phyloP scores from a whole-genome alignment of 106 monocot genomes.

The Iris macrosiphon region DNA sequence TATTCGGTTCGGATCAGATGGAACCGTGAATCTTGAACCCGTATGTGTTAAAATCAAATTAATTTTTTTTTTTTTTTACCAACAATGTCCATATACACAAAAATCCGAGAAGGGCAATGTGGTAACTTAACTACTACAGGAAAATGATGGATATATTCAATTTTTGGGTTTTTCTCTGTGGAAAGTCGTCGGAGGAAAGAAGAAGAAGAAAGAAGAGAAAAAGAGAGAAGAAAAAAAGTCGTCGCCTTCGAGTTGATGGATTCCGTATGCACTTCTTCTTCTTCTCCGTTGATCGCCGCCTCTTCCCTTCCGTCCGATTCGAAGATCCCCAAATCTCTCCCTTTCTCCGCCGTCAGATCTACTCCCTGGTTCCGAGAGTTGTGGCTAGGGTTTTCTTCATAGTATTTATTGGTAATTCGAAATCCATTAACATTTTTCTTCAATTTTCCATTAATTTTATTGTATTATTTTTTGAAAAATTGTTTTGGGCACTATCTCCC shows the following conservation, averaged over 20 bases:
- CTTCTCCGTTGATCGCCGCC: neutral
- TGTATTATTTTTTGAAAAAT: neutral
- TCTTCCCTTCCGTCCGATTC: neutral
- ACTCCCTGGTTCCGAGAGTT: conserved; percentile 44
- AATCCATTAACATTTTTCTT: too few species aligned
- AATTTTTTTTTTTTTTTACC: too few species aligned
- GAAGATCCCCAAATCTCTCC: neutral
- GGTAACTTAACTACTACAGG: too few species aligned
- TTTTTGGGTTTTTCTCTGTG: too few species aligned
- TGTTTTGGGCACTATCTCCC: neutral
- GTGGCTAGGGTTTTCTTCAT: conserved; percentile 19
- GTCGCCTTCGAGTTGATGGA: conserved; percentile 27
- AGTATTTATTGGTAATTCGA: neutral
- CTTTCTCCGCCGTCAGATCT: conserved; percentile 12
- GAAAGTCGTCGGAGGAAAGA: too few species aligned
- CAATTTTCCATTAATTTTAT: neutral
- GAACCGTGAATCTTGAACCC: too few species aligned
- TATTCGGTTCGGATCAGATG: too few species aligned
- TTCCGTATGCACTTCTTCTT: neutral
- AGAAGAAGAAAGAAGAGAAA: neutral
- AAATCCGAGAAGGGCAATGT: too few species aligned
- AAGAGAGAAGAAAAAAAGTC: neutral
- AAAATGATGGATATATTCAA: too few species aligned
- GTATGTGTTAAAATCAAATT: too few species aligned
- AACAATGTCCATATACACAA: too few species aligned